Conservation (phyloP, 441 rosid genomes). For the Adansonia gregorii region DNA sequence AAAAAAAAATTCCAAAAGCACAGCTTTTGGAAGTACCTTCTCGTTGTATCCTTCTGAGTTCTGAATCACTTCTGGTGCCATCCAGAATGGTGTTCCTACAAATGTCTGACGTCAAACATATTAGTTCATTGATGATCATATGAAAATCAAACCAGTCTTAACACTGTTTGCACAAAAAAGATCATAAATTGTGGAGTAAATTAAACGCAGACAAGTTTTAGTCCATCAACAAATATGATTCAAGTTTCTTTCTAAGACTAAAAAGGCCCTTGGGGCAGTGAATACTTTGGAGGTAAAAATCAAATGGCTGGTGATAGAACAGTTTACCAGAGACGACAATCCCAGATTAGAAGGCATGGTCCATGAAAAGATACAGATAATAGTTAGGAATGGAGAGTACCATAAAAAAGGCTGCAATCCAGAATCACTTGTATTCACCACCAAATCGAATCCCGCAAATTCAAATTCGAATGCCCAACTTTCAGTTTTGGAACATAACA, state of each 20-base stretch:
- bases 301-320: background rate
- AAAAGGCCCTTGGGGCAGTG: background rate
- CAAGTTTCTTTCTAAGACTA: constrained; percentile 20
- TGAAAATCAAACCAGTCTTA: background rate
- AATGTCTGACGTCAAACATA: constrained; percentile 75
- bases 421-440: constrained; percentile 8
- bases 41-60: constrained; percentile 97
- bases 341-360: background rate
- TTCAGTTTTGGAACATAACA: background rate
- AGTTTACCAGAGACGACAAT: background rate
- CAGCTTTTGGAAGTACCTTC: constrained; percentile 59
- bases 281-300: constrained; percentile 5
- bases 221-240: constrained; percentile 17
- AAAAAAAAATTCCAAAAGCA: constrained; percentile 12
- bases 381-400: background rate
- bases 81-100: constrained; percentile 99
- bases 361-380: background rate
- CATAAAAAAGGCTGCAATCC: background rate
- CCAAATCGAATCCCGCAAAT: background rate
- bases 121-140: constrained; percentile 39
- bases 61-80: constrained; percentile 99
- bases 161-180: constrained; percentile 11
- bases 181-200: background rate
- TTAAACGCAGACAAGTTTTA: background rate
- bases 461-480: background rate